Conservation (phyloP, 345 rosid genomes). For the Rhizophora apiculata region DNA sequence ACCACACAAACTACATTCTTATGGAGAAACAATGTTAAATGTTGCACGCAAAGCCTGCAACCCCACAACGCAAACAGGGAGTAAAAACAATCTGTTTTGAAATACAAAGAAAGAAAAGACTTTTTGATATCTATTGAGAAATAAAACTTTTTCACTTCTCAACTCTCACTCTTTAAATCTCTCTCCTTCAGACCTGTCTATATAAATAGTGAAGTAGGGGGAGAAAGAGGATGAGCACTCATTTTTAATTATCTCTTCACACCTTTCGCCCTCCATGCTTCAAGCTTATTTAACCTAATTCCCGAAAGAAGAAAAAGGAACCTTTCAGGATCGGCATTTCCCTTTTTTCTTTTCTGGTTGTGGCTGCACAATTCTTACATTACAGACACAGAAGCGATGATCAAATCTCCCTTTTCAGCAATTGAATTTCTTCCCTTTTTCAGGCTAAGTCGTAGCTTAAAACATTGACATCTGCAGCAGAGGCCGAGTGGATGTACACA, state of each 20-base stretch:
- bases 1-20: no score
- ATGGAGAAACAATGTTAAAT: not conserved
- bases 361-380: conserved; percentile 56
- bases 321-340: conserved; percentile 18
- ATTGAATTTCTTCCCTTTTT: conserved; percentile 22
- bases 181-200: conserved; percentile 31
- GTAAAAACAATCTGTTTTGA: conserved; percentile 20
- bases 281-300: conserved; percentile 35
- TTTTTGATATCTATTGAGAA: conserved; percentile 36
- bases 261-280: conserved; percentile 55
- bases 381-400: conserved; percentile 32
- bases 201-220: conserved; percentile 40
- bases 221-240: conserved; percentile 99
- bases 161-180: conserved; percentile 27
- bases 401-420: conserved; percentile 8
- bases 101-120: conserved; percentile 37
- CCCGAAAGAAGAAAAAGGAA: conserved; percentile 30
- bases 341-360: conserved; percentile 23
- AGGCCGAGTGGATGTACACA: conserved; percentile 78
- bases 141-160: conserved; percentile 34
- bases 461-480: conserved; percentile 62
- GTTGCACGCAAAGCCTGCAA: conserved; percentile 46
- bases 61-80: conserved; percentile 18
- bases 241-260: conserved; percentile 60
- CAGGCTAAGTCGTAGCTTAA: conserved; percentile 73